Evolutionary conservation across 371 early-diverging fungal species (phyloP).

Genomic region (Rhizopus microsporus): DNA sequence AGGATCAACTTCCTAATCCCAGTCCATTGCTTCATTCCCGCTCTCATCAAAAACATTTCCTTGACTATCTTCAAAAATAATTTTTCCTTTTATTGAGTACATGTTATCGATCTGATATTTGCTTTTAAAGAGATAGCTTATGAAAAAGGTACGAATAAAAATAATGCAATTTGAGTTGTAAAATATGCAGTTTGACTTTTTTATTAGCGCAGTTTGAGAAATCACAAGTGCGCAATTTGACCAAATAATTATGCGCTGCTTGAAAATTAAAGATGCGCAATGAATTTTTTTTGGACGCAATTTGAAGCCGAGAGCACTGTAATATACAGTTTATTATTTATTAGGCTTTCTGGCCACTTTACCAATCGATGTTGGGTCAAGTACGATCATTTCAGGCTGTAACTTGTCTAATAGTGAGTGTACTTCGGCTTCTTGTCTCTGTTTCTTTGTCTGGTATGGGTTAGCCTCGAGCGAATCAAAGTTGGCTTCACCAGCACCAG

Average conservation of each 20-base stretch:
- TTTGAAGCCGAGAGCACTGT: slow-evolving; percentile 5
- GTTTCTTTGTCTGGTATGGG: slow-evolving; percentile 92
- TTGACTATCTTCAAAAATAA: no score
- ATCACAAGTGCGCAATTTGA: slow-evolving; percentile 5
- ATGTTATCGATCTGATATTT: no score
- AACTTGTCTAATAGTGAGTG: slow-evolving; percentile 89
- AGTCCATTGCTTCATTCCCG: no score
- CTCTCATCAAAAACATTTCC: no score
- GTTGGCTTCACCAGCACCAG: slow-evolving; percentile 97
- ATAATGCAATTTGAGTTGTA: no score
- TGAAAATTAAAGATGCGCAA: slow-evolving; percentile 3
- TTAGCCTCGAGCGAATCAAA: slow-evolving; percentile 94
- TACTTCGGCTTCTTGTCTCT: slow-evolving; percentile 93
- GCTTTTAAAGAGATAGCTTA: no score
- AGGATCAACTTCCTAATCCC: no score
- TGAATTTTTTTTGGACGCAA: slow-evolving; percentile 4
- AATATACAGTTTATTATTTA: not conserved
- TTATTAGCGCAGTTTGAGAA: slow-evolving; percentile 5
- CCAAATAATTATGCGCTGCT: not conserved
- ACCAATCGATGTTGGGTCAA: slow-evolving; percentile 81
- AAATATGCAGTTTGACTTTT: slow-evolving; percentile 5
- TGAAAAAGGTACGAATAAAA: no score
- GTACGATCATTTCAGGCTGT: slow-evolving; percentile 87
- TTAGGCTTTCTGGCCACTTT: slow-evolving; percentile 52
- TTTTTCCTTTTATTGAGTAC: no score